Evolutionary conservation across 345 rosid species (phyloP), one percentile per base, ranked within the genome.

Genomic region (Eucalyptus tenuipes): DNA sequence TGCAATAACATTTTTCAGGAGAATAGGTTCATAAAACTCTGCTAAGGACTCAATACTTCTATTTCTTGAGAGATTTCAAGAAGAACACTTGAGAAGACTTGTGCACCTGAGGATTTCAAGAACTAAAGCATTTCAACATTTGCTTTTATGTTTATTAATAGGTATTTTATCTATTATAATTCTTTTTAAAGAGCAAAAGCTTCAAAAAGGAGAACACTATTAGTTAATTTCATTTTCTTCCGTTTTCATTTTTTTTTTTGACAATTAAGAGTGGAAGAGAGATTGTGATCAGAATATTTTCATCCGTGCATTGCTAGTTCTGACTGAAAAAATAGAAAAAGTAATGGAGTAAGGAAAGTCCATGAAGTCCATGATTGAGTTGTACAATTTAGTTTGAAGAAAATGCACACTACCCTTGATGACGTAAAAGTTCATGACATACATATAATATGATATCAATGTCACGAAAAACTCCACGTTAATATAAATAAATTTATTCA

Each of bases 391-490:
- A 75, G 82, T 40, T 75, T 11, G 11, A 75, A 75, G 8, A 40
- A 37, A 20, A 37, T 3, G 47, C 13, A 12, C 2, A 3, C 7
- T 33, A 33, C 2, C 24, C 4, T 4, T 37, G 15, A 40, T 20
- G 27, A 75, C 7, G 7, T 22, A 12, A 10, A 20, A 37, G 25
- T 37, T 71, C 7, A 20, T 37, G 7, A 37, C 0, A 0, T 37
- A 75, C 6, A 31, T 52, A 52, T 7, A 52, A 52, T 52, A 52
- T 18, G 9, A 52, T 52, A 10, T 57, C 0, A 10, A 57, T 57
- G 2, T 20, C 14, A 57, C 0, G 1, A 25, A 57, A 25, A 25
- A 25, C 14, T 27, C 1, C 0, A 57, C 6, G 10, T 3, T 25
- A 5, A 4, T 57, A 57, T 3, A 57, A 1, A 57, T 57, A 57